Base-by-base conservation (phyloP, 2,329 filamentous ascomycete genomes). In the Colletotrichum viniferum region DNA sequence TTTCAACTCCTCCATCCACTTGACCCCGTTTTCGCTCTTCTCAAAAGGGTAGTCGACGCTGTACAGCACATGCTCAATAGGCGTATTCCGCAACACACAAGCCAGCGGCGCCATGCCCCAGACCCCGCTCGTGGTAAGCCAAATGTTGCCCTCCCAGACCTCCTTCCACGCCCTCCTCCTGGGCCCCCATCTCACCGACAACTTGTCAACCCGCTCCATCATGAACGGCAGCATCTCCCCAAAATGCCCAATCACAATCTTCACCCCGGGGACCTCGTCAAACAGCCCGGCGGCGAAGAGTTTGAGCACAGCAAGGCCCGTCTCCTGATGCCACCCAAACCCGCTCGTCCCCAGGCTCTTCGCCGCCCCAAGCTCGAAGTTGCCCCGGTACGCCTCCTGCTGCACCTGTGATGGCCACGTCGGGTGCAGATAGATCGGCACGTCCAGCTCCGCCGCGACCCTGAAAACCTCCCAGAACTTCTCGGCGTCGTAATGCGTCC, bases 341-440 rank as follows among this genome's bases (percentile, higher is more conserved):
- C 84, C 87, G 55, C 81, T 85, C 16, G 84, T 82, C 10, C 84
- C 84, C 65, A 90, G 81, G 12, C 81, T 79, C 16, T 71, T 28
- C 3, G 80, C 82, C 0, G 83, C 80, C 1, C 67, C 72, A 3
- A 80, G 73, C 16, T 78, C 71, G 68, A 84, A 84, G 43, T 81
- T 24, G 1, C 72, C 83, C 32, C 77, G 71, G 74, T 82, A 84
- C 52, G 78, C 77, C 4, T 70, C 32, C 62, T 77, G 67, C 77
- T 83, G 80, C 7, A 77, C 66, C 7, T 83, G 79, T 3, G 81
- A 73, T 3, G 86, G 82, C 63, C 78, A 86, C 0, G 81, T 83
- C 16, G 91, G 92, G 80, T 94, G 92, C 1, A 94, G 85, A 78
- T 93, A 94, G 64, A 93, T 86, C 0, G 92, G 91, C 0, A 92